Percentiles rank a stretch among this genome's conserved stretches.
Conservation (phyloP, 768 basidiomycete species). For the Hydnum rufescens region DNA sequence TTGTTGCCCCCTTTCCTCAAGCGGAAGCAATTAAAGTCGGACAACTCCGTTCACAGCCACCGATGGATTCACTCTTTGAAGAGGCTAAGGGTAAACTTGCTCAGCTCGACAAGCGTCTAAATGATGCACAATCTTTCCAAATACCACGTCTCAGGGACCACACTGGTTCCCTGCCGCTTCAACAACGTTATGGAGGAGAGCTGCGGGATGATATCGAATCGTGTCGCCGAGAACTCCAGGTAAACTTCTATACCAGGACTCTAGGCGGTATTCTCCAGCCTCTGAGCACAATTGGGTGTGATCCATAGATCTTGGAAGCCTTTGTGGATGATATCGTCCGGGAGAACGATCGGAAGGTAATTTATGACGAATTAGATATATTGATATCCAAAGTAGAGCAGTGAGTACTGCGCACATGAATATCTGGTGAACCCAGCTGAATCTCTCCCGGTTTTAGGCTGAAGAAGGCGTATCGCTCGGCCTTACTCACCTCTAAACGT, state of each 20-base stretch:
- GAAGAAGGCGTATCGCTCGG: conserved; percentile 42
- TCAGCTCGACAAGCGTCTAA: conserved; percentile 32
- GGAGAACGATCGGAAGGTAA: conserved; percentile 30
- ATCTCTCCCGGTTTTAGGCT: conserved; percentile 22
- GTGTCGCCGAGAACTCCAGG: conserved; percentile 49
- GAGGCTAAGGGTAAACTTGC: conserved; percentile 31
- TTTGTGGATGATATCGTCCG: conserved; percentile 49
- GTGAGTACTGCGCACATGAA: neutral
- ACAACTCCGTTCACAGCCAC: too few species aligned
- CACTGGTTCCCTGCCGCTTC: conserved; percentile 43
- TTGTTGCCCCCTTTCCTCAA: too few species aligned
- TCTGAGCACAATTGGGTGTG: neutral
- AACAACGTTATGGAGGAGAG: conserved; percentile 57
- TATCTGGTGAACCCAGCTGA: neutral
- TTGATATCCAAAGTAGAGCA: conserved; percentile 15
- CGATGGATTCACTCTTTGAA: conserved; percentile 24
- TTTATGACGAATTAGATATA: conserved; percentile 26
- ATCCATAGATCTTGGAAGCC: conserved; percentile 38
- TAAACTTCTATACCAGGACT: conserved; percentile 13
- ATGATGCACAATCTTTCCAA: conserved; percentile 48
- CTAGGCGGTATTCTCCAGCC: neutral
- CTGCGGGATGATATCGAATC: conserved; percentile 54
- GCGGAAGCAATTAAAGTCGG: too few species aligned
- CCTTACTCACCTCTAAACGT: conserved; percentile 53
- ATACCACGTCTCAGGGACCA: conserved; percentile 55